Evolutionary conservation across 495 filamentous ascomycete genomes (phyloP).

Genomic region (Penicillium egyptiacum): DNA sequence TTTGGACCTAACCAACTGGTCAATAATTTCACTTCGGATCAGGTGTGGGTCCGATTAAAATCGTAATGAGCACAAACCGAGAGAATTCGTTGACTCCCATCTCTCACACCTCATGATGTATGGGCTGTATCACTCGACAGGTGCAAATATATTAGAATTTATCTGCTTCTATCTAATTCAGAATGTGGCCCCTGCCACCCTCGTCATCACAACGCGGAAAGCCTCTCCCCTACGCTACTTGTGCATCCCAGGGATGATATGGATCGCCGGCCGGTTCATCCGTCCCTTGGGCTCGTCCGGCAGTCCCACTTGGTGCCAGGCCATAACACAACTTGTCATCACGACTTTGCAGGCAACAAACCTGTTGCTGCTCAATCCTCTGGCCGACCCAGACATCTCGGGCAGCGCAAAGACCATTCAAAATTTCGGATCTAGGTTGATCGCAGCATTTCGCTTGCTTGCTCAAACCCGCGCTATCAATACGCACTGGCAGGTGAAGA

Average conservation of each 20-base stretch:
- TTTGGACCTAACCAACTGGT: too few relatives aligned
- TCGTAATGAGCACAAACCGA: not conserved
- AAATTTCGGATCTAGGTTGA: not conserved
- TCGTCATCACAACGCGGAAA: conserved; percentile 12
- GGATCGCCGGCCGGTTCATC: conserved; percentile 8
- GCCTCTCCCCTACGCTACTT: conserved; percentile 6
- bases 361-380: conserved; percentile 10
- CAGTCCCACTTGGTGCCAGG: conserved; percentile 13
- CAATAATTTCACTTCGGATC: not conserved
- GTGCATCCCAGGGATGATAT: conserved; percentile 3
- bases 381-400: not conserved
- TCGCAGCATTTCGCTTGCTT: not conserved
- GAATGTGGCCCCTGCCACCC: not conserved
- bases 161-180: conserved; percentile 1
- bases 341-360: conserved; percentile 6
- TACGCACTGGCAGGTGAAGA: conserved; percentile 13
- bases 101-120: conserved; percentile 4
- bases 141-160: conserved; percentile 7
- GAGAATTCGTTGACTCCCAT: not conserved
- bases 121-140: conserved; percentile 7
- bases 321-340: conserved; percentile 8
- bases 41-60: not conserved
- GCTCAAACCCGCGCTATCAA: not conserved
- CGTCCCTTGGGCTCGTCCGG: conserved; percentile 7
- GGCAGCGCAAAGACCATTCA: not conserved